These are phyloP conservation scores for Helotiales sp. DNA, from an alignment of 2,329 filamentous ascomycete species.

Conservation along the genomic window DNA sequence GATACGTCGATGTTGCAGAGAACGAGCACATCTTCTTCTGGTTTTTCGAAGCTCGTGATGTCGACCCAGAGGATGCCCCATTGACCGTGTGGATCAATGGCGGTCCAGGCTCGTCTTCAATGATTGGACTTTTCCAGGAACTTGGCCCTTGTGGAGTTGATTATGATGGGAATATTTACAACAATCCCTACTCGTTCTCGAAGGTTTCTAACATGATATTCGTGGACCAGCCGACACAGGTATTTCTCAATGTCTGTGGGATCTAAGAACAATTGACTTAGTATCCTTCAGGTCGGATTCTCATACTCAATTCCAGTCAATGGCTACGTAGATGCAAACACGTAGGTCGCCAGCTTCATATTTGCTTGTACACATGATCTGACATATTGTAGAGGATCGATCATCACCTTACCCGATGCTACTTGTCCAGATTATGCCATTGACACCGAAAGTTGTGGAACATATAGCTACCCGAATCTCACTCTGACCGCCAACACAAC, in stretches of 20 bases:
- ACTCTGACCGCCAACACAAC: slow-evolving; percentile 54
- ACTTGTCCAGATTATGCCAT: slow-evolving; percentile 52
- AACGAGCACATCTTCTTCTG: slow-evolving; percentile 44
- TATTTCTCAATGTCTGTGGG: not conserved
- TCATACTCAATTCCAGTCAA: slow-evolving; percentile 40
- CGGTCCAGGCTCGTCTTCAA: slow-evolving; percentile 62
- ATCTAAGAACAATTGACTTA: not conserved
- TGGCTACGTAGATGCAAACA: slow-evolving; percentile 23
- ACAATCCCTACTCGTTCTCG: slow-evolving; percentile 61
- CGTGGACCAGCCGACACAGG: slow-evolving; percentile 32
- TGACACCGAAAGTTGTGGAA: slow-evolving; percentile 47
- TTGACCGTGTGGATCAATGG: slow-evolving; percentile 67
- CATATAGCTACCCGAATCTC: slow-evolving; percentile 52
- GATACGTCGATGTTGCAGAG: slow-evolving; percentile 31
- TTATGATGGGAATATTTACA: slow-evolving; percentile 39
- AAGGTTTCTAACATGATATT: slow-evolving; percentile 52
- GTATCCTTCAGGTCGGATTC: slow-evolving; percentile 24
- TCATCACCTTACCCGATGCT: slow-evolving; percentile 46
- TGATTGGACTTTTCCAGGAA: slow-evolving; percentile 63
- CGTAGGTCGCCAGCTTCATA: slow-evolving; percentile 2
- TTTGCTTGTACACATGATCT: slow-evolving; percentile 4
- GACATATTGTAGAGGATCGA: slow-evolving; percentile 17
- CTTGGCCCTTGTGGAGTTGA: slow-evolving; percentile 48
- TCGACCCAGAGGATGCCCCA: slow-evolving; percentile 46
- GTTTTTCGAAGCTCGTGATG: slow-evolving; percentile 47